These are phyloP conservation scores for Stentor coeruleus DNA, from an alignment of 73 alveolate species.

Conservation along the genomic window DNA sequence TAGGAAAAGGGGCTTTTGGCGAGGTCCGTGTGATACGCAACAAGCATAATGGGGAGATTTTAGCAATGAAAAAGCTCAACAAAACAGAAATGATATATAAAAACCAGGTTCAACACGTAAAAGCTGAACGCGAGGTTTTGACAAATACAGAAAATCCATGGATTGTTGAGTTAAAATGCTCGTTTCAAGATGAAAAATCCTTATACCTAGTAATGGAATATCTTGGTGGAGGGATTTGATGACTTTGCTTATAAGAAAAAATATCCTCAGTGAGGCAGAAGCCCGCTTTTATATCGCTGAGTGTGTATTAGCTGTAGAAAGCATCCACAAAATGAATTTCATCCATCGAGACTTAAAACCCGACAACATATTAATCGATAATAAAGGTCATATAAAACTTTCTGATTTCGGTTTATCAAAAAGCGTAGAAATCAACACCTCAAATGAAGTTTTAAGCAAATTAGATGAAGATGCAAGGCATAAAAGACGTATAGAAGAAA, in stretches of 20 bases:
- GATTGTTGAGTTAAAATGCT: conserved; percentile 77
- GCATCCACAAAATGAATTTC: conserved; percentile 77
- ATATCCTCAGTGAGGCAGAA: conserved; percentile 72
- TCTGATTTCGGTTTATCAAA: conserved; percentile 52
- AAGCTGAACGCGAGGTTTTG: conserved; percentile 85
- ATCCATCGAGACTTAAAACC: conserved; percentile 56
- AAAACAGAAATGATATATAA: conserved; percentile 83
- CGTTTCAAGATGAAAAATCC: conserved; percentile 76
- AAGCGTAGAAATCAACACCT: conserved; percentile 87
- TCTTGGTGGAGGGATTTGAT: conserved; percentile 83
- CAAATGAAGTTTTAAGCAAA: conserved; percentile 74
- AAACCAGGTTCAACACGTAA: conserved; percentile 79
- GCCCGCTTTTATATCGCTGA: conserved; percentile 82
- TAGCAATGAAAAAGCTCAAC: conserved; percentile 85
- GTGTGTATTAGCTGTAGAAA: conserved; percentile 76
- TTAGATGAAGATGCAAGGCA: conserved; percentile 50
- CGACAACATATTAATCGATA: conserved; percentile 37
- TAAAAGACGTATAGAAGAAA: conserved; percentile 29
- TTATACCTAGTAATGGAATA: conserved; percentile 83
- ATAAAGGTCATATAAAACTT: conserved; percentile 42
- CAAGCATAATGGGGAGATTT: conserved; percentile 62
- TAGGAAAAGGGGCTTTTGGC: conserved; percentile 91
- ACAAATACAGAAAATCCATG: conserved; percentile 73
- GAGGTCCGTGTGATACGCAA: conserved; percentile 79
- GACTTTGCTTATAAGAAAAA: conserved; percentile 75